phyloP scores from a whole-genome alignment of 441 rosid species.

The Arabidopsis lyrata region DNA sequence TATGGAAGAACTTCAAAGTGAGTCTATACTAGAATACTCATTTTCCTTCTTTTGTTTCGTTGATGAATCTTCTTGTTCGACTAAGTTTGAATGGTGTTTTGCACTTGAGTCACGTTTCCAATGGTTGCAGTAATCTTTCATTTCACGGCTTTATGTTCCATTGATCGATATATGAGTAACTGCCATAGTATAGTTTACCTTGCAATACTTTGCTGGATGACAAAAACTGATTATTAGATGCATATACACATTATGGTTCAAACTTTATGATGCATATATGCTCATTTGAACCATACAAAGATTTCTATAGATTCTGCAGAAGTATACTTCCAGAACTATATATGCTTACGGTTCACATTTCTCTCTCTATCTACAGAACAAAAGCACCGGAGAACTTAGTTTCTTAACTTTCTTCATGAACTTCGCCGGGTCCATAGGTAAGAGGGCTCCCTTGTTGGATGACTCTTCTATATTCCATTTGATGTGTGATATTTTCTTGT shows the following conservation, averaged over 20 bases:
- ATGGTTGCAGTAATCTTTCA: neutral
- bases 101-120: constrained; percentile 6
- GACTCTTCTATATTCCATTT: neutral
- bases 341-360: neutral
- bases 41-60: neutral
- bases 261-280: neutral
- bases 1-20: constrained; percentile 86
- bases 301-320: neutral
- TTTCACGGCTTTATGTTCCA: neutral
- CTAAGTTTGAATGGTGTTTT: constrained; percentile 10
- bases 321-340: neutral
- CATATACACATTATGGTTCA: neutral
- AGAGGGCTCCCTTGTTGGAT: constrained; percentile 32
- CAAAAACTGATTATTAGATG: neutral
- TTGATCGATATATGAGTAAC: neutral
- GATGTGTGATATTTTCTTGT: neutral
- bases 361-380: constrained; percentile 56
- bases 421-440: constrained; percentile 80
- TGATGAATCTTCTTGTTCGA: constrained; percentile 8
- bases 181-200: constrained; percentile 3
- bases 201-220: neutral
- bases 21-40: constrained; percentile 43
- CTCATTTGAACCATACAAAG: neutral
- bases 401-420: constrained; percentile 88
- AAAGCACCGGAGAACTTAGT: constrained; percentile 93